phyloP scores from a whole-genome alignment of 148 eudicot species.

The Euryodendron excelsum region DNA sequence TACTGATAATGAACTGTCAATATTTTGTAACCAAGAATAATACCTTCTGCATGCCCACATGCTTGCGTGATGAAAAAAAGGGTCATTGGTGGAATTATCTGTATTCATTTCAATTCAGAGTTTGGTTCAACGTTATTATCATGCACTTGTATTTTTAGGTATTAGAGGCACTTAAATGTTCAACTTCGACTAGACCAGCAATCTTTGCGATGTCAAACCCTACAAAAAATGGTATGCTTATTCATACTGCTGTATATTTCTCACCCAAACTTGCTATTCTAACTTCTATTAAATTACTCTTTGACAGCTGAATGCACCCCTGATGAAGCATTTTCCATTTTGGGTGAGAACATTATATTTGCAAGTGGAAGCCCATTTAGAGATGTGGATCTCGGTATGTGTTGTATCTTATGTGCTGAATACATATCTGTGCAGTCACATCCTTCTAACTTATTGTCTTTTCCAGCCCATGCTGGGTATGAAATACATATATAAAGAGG shows the following conservation, averaged over 20 bases:
- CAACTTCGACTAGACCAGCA: constrained; percentile 92
- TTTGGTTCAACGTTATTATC: background rate
- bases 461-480: background rate
- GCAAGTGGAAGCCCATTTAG: constrained; percentile 97
- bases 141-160: constrained; percentile 43
- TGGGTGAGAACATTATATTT: constrained; percentile 78
- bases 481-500: background rate
- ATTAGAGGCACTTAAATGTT: constrained; percentile 77
- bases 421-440: background rate
- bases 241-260: background rate
- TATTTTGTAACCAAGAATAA: background rate
- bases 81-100: background rate
- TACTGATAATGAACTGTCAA: background rate
- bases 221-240: constrained; percentile 68
- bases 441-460: background rate
- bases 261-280: constrained; percentile 1
- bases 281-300: constrained; percentile 9
- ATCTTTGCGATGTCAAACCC: constrained; percentile 99
- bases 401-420: background rate
- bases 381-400: constrained; percentile 84
- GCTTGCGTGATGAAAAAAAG: background rate
- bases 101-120: background rate
- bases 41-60: background rate
- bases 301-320: constrained; percentile 95
- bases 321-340: constrained; percentile 81